Evolutionary conservation across 306 rosid species (phyloP).

Genomic region (Morella rubra): DNA sequence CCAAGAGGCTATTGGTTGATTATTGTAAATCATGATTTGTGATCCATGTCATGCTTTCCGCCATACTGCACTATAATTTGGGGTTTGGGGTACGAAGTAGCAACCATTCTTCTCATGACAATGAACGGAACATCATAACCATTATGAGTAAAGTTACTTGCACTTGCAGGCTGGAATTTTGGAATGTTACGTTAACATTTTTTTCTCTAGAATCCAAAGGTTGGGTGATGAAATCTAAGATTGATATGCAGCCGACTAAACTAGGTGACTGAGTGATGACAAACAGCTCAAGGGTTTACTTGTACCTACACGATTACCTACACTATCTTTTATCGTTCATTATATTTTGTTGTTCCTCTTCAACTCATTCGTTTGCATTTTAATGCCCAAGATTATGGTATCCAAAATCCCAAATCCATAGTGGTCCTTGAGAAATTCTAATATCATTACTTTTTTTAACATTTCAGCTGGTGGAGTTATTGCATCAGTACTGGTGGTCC

Average conservation of each 20-base stretch:
- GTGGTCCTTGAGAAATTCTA: not conserved
- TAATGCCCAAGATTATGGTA: not conserved
- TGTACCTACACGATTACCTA: no score
- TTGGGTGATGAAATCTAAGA: not conserved
- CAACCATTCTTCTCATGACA: not conserved
- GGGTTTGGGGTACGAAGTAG: not conserved
- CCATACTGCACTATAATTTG: not conserved
- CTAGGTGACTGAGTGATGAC: not conserved
- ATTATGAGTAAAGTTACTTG: not conserved
- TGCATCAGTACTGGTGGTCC: constrained; percentile 72
- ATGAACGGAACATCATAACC: not conserved
- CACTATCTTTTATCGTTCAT: not conserved
- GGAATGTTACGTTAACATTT: not conserved
- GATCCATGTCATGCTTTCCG: constrained; percentile 17
- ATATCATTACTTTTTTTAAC: not conserved
- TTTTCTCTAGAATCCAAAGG: not conserved
- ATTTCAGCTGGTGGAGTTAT: constrained; percentile 85
- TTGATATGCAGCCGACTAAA: not conserved
- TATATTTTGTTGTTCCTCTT: not conserved
- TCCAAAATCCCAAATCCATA: constrained; percentile 10
- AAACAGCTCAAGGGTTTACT: not conserved
- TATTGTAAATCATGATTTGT: not conserved
- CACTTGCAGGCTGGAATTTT: not conserved
- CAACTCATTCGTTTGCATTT: not conserved
- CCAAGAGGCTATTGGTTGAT: not conserved